These are phyloP conservation scores for Piper betle DNA, from an alignment of 164 flowering plant genomes.

Conservation along the genomic window DNA sequence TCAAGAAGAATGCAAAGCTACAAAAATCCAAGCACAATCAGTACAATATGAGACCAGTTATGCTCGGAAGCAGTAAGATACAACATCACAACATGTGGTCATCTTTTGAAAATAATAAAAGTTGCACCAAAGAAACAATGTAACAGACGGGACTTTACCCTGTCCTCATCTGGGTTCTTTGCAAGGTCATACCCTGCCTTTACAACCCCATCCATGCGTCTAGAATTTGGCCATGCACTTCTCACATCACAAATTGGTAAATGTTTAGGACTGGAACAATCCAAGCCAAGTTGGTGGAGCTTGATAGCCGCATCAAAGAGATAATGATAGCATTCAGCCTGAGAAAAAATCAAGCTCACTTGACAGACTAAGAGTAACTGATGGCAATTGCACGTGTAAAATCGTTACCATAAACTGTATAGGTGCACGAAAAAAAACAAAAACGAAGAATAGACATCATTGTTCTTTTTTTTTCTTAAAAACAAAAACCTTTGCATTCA, in stretches of 20 bases:
- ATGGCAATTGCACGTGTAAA: no score
- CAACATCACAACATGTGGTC: neutral
- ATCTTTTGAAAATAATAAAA: neutral
- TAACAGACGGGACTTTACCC: slow-evolving; percentile 21
- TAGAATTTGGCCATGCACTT: slow-evolving; percentile 11
- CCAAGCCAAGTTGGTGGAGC: slow-evolving; percentile 72
- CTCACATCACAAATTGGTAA: slow-evolving; percentile 34
- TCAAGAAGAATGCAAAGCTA: slow-evolving; percentile 96
- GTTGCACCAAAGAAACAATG: neutral
- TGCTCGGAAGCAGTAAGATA: neutral
- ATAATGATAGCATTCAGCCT: slow-evolving; percentile 93
- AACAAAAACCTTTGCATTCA: no score
- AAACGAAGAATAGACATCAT: no score
- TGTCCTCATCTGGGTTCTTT: slow-evolving; percentile 12
- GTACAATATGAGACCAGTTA: neutral
- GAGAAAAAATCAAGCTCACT: slow-evolving; percentile 6
- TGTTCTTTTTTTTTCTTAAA: no score
- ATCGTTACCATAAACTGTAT: no score
- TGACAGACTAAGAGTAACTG: neutral
- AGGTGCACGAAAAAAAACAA: no score
- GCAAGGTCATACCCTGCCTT: slow-evolving; percentile 20
- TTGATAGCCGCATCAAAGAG: slow-evolving; percentile 93
- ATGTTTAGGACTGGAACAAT: slow-evolving; percentile 64
- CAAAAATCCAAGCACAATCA: slow-evolving; percentile 10
- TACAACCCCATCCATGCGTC: slow-evolving; percentile 9